Evolutionary conservation across 1,284 basidiomycete genomes (phyloP), one percentile per base, ranked within the genome.

Genomic region (Trametes sp.): DNA sequence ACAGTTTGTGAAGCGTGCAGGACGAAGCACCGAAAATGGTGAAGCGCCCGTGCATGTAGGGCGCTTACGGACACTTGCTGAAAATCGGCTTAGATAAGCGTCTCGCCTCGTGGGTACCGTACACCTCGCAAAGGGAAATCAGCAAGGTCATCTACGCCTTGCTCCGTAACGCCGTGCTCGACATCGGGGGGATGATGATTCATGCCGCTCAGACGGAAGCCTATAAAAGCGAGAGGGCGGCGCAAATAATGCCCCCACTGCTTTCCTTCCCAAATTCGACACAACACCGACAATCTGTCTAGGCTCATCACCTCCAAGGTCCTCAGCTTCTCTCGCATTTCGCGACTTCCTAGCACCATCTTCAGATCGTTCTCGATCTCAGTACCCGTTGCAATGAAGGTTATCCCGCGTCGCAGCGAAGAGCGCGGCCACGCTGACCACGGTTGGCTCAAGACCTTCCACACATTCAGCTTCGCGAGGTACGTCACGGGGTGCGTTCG

Each of bases 391-490:
- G 52, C 64, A 11, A 70, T 87, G 68, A 81, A 81, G 63, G 81
- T 90, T 54, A 62, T 81, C 54, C 80, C 82, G 21, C 86, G 92
- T 64, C 83, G 74, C 59, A 93, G 86, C 70, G 72, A 87, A 59
- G 86, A 90, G 51, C 84, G 95, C 45, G 94, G 94, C 9, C 78
- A 90, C 57, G 92, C 91, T 14, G 87, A 97, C 74, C 94, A 95
- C 70, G 87, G 88, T 24, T 98, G 95, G 95, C 81, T 98, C 52
- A 96, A 95, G 82, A 91, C 90, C 0, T 94, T 95, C 82, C 93
- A 95, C 70, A 92, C 93, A 0, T 96, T 94, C 75, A 87, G 88
- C 8, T 96, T 96, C 72, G 90, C 94, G 1, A 77, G 77, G 89
- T 90, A 73, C 55, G 87, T 81, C n/a, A 6, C 14, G 23, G 23